A percentile compares a stretch with the other conserved stretches of the same genome.
phyloP scores from a whole-genome alignment of 1,139 yeast genomes.

The Hanseniaspora uvarum region DNA sequence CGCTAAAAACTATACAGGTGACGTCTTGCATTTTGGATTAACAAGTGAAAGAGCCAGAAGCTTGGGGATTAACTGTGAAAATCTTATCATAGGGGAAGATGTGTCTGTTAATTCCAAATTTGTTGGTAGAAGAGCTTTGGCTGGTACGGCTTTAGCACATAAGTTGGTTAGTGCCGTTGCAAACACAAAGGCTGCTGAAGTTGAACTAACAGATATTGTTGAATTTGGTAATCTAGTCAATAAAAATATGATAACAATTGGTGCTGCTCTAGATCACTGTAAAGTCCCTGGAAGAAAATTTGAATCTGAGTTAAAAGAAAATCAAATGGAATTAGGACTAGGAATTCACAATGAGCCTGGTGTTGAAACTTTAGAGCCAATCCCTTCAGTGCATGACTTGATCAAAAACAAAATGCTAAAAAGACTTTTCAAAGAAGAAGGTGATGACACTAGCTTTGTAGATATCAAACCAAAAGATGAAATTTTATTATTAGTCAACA shows the following conservation, averaged over 20 bases:
- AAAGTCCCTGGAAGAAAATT: slow-evolving; percentile 71
- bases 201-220: slow-evolving; percentile 43
- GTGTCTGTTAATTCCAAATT: slow-evolving; percentile 80
- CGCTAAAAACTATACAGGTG: slow-evolving; percentile 90
- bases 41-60: slow-evolving; percentile 82
- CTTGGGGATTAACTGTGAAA: slow-evolving; percentile 58
- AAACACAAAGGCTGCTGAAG: slow-evolving; percentile 36
- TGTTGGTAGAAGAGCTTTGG: slow-evolving; percentile 88
- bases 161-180: slow-evolving; percentile 74
- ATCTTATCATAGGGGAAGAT: slow-evolving; percentile 76
- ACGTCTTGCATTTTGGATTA: slow-evolving; percentile 79
- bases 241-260: slow-evolving; percentile 67
- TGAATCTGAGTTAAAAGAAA: slow-evolving; percentile 44
- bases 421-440: slow-evolving; percentile 45
- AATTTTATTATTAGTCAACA: slow-evolving; percentile 59
- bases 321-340: slow-evolving; percentile 82
- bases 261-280: slow-evolving; percentile 82
- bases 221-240: slow-evolving; percentile 52
- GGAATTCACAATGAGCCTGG: slow-evolving; percentile 97
- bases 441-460: slow-evolving; percentile 61
- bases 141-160: slow-evolving; percentile 82
- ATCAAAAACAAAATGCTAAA: slow-evolving; percentile 43
- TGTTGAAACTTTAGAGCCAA: slow-evolving; percentile 54
- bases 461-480: slow-evolving; percentile 50
- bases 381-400: slow-evolving; percentile 55